Base-by-base conservation (phyloP, 2,329 filamentous ascomycete species). In the Trichoderma semiorbis region DNA sequence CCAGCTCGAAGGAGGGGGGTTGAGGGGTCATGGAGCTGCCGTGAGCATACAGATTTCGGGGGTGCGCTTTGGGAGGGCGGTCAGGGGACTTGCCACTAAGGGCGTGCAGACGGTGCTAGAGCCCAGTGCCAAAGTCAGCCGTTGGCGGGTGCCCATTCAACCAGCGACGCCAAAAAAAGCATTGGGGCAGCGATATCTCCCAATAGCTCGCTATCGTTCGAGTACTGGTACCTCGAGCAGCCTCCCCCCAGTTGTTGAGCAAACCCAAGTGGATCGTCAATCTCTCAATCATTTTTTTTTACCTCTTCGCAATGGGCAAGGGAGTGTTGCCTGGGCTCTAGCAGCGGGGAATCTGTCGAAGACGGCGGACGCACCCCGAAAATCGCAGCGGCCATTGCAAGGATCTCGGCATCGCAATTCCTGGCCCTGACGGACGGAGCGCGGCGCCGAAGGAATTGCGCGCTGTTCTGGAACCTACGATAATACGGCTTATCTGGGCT, bases 51-150 rank as follows among this genome's bases (percentile, higher is more conserved):
- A 64, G 65, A 63, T n/a, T 70, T 30, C 39, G 65, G 43, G 60
- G 66, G 53, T 69, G 58, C 58, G 50, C 53, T 72, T 64, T 69
- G 34, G 57, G 71, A 70, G 71, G 60, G 71, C 60, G 69, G 69
- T 71, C 69, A 71, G 69, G 61, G 69, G 18, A 32, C 58, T 32
- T 64, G 68, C 55, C 55, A 18, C 62, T 71, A 69, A 61, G 28
- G n/a, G 60, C 50, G 58, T 30, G 60, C 65, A 67, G 47, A 8
- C 28, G 50, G 55, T 57, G 50, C 47, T 67, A 58, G 64, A n/a
- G 64, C 64, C 34, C n/a, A 24, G 69, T 66, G 55, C 55, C 61
- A 66, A 60, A 60, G 30, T 30, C 3, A 30, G 58, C 24, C 26
- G 26, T 24, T 57, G 47, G 55, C 64, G 64, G 70, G 63, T 63